Evolutionary conservation across 2,329 filamentous ascomycete species (phyloP), one percentile per base, ranked within the genome.

Genomic region (Drechslera avenae): DNA sequence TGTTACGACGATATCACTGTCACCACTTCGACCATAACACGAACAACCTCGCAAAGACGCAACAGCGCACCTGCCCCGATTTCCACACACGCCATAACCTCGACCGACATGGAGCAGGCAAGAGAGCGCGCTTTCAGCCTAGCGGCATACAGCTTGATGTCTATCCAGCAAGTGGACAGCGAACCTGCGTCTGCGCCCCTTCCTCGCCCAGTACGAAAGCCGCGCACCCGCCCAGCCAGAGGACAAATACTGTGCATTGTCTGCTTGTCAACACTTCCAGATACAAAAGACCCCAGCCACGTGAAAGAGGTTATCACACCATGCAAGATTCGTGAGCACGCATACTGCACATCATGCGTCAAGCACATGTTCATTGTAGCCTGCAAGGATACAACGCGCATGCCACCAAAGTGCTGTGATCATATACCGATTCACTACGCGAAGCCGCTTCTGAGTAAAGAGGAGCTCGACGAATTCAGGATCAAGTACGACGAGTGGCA

Each of bases 401-500:
- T 80, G 78, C 78, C 77, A 2, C 76, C 78, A 3, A 67, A 70
- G 19, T 82, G 80, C 62, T 79, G 78, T 53, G 58, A 39, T 3
- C 63, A 74, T 6, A 69, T 82, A 8, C 76, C 77, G 37, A 62
- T 79, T n/a, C 73, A 76, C 18, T 59, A 74, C 21, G 72, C 72
- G 4, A 62, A 67, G 4, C 63, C 66, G 1, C 59, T 71, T 37
- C 61, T 81, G 21, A 68, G 69, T 0, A 12, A 59, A 4, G 66
- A 69, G 4, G 73, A 79, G 44, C 59, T 69, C 1, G 58, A 62
- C 10, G 54, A 59, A 2, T 83, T 66, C 58, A 63, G 74, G 39
- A 55, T 59, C 8, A 80, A 76, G 51, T 76, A 77, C 44, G 79
- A 82, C 37, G 79, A 82, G 59, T 79, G 76, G 72, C 65, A 66